Base-by-base conservation (phyloP, 164 flowering plant genomes). In the Cinnamomum micranthum region DNA sequence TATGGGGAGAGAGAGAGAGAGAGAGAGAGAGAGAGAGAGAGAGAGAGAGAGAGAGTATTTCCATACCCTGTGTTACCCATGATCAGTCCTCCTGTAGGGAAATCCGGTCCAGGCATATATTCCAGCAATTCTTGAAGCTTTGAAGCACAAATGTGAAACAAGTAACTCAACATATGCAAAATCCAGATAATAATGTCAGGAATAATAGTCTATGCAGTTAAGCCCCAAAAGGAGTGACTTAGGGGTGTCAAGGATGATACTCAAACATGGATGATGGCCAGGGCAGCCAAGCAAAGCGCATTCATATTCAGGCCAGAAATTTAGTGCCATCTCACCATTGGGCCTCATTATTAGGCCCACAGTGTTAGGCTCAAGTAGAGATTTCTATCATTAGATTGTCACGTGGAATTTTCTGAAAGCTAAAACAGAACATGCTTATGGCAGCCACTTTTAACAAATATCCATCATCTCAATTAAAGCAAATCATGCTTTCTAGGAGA, bases 61-160 rank as follows among this genome's bases (percentile, higher is more conserved):
- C 68, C 92, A 74, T 86, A 95, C 99, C 99, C 99, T 72, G 74
- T 68, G 69, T 87, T 92, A 72, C 99, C 98, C 99, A 93, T 92
- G 25, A 95, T 90, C 65, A 90, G 33, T 78, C 98, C 99, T 72
- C 99, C 97, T 74, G 99, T 95, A 55, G 99, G 99, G 77, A 95
- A 95, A 84, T 95, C 99, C 72, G 99, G 98, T 67, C 93, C 99
- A 14, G 99, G 99, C 95, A 95, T 92, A 90, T 91, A 89, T 74
- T 93, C 99, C 85, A 95, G 82, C 85, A 95, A 78, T 79, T 95
- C 99, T 89, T 93, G 98, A 76, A 93, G 86, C 99, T 95, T 64
- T 27, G 70, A 27, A 60, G 13, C 12, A 1, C 2, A 58, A 60
- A 28, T 31, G n/a, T 22, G n/a, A 55, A 22, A 67, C 19, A 6